Base-by-base conservation (phyloP, 2,329 filamentous ascomycete species). In the Ceratocystis lukuohia region DNA sequence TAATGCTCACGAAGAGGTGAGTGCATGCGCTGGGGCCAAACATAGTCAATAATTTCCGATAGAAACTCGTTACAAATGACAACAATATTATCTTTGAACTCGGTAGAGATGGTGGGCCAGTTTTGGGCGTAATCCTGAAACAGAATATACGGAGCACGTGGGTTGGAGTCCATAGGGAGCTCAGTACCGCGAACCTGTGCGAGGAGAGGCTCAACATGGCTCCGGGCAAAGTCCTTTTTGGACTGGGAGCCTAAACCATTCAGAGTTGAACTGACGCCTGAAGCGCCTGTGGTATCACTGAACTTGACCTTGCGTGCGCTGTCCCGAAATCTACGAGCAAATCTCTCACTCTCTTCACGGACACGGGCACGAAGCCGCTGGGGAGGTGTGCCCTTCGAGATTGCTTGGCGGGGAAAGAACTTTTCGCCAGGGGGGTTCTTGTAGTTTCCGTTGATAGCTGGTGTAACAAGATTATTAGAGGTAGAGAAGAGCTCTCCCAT, bases 51-150 rank as follows among this genome's bases (percentile, higher is more conserved):
- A 20, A 82, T 76, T 70, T 81, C 79, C 28, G 75, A 76, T 2
- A 82, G 75, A 48, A 82, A 82, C 72, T 82, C 79, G 71, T 80
- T 80, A 73, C 80, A 82, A 41, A 82, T 80, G 22, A 81, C 79
- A 17, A 78, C 77, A 0, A 82, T 75, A 61, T 82, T 82, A 69
- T 82, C 79, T 74, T 80, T 81, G 74, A 80, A 80, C 70, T 81
- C 80, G 65, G 79, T 78, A 0, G 79, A 80, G 12, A 82, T 73
- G n/a, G 75, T 74, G 2, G 80, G 78, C 80, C 80, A 82, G 71
- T 80, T 79, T 67, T 79, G 77, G 1, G 78, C 80, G 70, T 80
- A 82, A 67, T 79, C 79, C 66, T 81, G 79, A 72, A 81, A 82
- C 12, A 82, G 74, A 71, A 82, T 82, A 71, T 81, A 82, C 1